Evolutionary conservation across 768 basidiomycete genomes (phyloP).

Genomic region (Rhodotorula babjevae): DNA sequence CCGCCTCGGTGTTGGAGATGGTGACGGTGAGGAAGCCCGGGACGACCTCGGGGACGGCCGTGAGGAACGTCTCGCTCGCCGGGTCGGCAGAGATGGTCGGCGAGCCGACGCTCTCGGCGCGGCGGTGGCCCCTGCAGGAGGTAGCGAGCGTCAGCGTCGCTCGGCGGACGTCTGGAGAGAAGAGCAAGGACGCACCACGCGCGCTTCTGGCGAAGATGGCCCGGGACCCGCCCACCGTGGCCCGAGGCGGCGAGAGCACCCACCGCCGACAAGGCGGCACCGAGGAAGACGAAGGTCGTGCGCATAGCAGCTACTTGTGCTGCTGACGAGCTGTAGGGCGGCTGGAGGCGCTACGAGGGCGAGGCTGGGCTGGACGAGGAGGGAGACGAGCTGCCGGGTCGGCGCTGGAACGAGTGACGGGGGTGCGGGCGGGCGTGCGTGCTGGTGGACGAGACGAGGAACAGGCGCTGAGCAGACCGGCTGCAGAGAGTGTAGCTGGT

Average conservation of each 20-base stretch:
- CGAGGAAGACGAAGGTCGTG: slow-evolving; percentile 8
- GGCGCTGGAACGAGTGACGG: slow-evolving; percentile 7
- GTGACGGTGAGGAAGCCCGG: slow-evolving; percentile 2
- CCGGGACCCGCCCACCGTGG: background rate
- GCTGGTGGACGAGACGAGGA: too few relatives aligned
- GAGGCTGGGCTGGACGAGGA: background rate
- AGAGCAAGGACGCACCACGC: slow-evolving; percentile 10
- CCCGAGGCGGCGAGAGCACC: background rate
- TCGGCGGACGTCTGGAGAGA: background rate
- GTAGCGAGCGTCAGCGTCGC: background rate
- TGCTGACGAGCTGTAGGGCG: too few relatives aligned
- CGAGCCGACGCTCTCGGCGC: slow-evolving; percentile 1
- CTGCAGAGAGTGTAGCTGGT: too few relatives aligned
- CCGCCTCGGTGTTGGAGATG: slow-evolving; percentile 27
- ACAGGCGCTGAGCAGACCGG: too few relatives aligned
- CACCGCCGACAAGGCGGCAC: slow-evolving; percentile 9
- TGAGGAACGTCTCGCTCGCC: slow-evolving; percentile 5
- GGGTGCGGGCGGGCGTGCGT: background rate
- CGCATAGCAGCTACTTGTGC: too few relatives aligned
- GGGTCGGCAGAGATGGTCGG: background rate
- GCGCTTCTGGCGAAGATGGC: slow-evolving; percentile 14
- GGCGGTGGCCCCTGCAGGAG: slow-evolving; percentile 14
- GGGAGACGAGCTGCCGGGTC: too few relatives aligned
- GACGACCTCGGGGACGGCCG: slow-evolving; percentile 7
- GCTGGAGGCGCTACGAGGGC: too few relatives aligned